phyloP scores from a whole-genome alignment of 176 grass and related monocot species.

The Zea mays region Zm-B73-REFERENCE-NAM-5.0 NC_050100.1:225022501-225023000 shows the following conservation, averaged over 20 bases:
- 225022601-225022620: background rate
- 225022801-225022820: background rate
- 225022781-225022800: background rate
- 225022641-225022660: background rate
- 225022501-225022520: too few species aligned
- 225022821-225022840: too few species aligned
- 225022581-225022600: background rate
- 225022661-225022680: background rate
- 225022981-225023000: background rate
- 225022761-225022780: background rate
- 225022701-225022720: background rate
- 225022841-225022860: background rate
- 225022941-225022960: background rate
- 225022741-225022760: background rate
- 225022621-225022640: background rate
- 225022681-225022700: background rate
- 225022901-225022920: background rate
- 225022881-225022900: background rate
- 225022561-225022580: constrained; percentile 24
- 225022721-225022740: background rate
- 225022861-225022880: too few species aligned
- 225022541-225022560: constrained; percentile 34
- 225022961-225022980: background rate
- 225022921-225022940: background rate
- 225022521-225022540: too few species aligned